These are phyloP conservation scores for Violaceomyces palustris DNA, from an alignment of 1,284 basidiomycete species.

Conservation along the genomic window DNA sequence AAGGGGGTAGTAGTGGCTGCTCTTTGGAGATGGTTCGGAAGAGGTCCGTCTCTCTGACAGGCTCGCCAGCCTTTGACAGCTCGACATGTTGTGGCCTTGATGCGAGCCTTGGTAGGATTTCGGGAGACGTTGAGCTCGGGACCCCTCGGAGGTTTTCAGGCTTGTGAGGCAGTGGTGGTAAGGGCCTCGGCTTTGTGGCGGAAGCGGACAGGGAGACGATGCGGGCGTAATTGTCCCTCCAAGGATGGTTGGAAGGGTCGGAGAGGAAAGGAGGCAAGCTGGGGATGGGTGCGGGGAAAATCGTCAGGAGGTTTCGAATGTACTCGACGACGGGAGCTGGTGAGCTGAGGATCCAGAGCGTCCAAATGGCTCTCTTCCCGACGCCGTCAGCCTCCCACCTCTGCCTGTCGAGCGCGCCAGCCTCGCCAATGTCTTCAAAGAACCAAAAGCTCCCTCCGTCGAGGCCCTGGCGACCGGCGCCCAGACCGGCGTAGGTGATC, in stretches of 20 bases:
- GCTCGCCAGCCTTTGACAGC: neutral
- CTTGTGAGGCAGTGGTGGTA: slow-evolving; percentile 2
- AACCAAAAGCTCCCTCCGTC: slow-evolving; percentile 39
- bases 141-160: neutral
- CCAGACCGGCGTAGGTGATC: slow-evolving; percentile 18
- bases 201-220: neutral
- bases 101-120: neutral
- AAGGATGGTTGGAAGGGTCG: slow-evolving; percentile 14
- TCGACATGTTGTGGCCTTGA: neutral
- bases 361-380: slow-evolving; percentile 30
- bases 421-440: slow-evolving; percentile 28
- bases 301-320: slow-evolving; percentile 13
- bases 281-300: slow-evolving; percentile 9
- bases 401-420: slow-evolving; percentile 22
- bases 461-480: slow-evolving; percentile 20
- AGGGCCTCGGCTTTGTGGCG: neutral
- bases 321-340: slow-evolving; percentile 18
- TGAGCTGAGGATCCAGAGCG: slow-evolving; percentile 30
- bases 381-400: slow-evolving; percentile 15
- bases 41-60: neutral
- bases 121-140: too few species aligned
- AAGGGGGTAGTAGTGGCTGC: neutral
- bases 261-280: slow-evolving; percentile 15
- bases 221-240: slow-evolving; percentile 15
- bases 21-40: neutral